Conservation (phyloP, 2,329 filamentous ascomycete species). For the Ophiostoma quercus region DNA sequence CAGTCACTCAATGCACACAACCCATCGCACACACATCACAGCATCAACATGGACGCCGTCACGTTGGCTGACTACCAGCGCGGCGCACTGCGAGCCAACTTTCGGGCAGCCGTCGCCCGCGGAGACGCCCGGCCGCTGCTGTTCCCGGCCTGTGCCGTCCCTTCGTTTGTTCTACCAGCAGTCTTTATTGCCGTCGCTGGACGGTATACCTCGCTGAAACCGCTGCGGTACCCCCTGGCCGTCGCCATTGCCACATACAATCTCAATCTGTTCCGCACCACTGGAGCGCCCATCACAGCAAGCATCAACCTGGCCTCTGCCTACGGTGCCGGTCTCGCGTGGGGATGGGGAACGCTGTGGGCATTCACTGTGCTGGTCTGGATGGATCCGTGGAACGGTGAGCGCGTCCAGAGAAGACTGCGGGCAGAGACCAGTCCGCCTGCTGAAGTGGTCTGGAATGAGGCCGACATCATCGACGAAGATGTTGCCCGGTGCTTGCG, state of each 20-base stretch:
- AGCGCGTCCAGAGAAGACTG: slow-evolving; percentile 39
- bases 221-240: slow-evolving; percentile 45
- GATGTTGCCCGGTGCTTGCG: slow-evolving; percentile 30
- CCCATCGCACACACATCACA: too few species aligned
- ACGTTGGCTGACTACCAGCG: slow-evolving; percentile 26
- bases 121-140: slow-evolving; percentile 41
- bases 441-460: background rate
- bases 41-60: slow-evolving; percentile 15
- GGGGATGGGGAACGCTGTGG: slow-evolving; percentile 48
- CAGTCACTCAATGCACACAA: background rate
- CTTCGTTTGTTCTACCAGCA: slow-evolving; percentile 45
- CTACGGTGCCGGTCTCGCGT: slow-evolving; percentile 48
- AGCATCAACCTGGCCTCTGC: slow-evolving; percentile 49
- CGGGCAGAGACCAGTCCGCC: background rate
- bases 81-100: slow-evolving; percentile 21
- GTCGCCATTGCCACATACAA: slow-evolving; percentile 43
- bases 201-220: slow-evolving; percentile 40
- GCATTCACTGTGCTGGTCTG: slow-evolving; percentile 48
- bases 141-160: slow-evolving; percentile 48
- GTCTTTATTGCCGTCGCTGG: slow-evolving; percentile 49
- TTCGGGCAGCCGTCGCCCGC: slow-evolving; percentile 21
- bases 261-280: slow-evolving; percentile 32
- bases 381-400: slow-evolving; percentile 50
- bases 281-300: slow-evolving; percentile 33
- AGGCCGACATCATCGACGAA: slow-evolving; percentile 29